Evolutionary conservation across 2,329 filamentous ascomycete species (phyloP), one percentile per base, ranked within the genome.

Genomic region (Coniochaeta prunicola): DNA sequence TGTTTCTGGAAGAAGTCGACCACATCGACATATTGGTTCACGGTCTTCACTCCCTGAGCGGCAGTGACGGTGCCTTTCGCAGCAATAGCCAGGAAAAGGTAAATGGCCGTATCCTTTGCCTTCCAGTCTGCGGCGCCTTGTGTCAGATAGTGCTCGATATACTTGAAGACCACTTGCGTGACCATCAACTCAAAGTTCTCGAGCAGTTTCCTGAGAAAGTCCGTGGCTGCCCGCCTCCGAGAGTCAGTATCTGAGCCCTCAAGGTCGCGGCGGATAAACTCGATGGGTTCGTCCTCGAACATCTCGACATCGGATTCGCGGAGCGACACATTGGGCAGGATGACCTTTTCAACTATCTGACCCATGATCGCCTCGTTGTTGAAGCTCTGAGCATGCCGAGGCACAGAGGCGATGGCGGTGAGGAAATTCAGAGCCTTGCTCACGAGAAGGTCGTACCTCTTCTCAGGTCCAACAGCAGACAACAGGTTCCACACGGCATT

Each of bases 231-330:
- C 68, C 94, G 84, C 65, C 94, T 83, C 68, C 94, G 83, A 1
- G 94, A 99, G 71, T 97, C 94, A 58, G 89, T 96, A 73, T 99
- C 94, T 1, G 94, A 97, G 7, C 94, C 94, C 72, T 99, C 94
- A 54, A 99, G 79, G 73, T 99, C 94, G 67, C 92, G 85, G 63
- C 94, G 85, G 69, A 99, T 99, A 70, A 96, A 99, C 73, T 99
- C 94, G 64, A 99, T 99, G 0, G 94, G 94, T 76, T 99, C 96
- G 70, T 99, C 96, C 71, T 99, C 94, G 66, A 99, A 97, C 64
- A 96, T 82, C 72, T 99, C 94, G 58, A 96, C 83, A 64, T 99
- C 96, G 0, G 92, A 94, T 68, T 97, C 94, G 64, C 96, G 86
- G 61, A 99, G 78, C 17, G 89, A 89, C 60, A 99, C 85, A 68